Conservation (phyloP, 176 grass and related monocot species). For the Luzula sylvatica region DNA sequence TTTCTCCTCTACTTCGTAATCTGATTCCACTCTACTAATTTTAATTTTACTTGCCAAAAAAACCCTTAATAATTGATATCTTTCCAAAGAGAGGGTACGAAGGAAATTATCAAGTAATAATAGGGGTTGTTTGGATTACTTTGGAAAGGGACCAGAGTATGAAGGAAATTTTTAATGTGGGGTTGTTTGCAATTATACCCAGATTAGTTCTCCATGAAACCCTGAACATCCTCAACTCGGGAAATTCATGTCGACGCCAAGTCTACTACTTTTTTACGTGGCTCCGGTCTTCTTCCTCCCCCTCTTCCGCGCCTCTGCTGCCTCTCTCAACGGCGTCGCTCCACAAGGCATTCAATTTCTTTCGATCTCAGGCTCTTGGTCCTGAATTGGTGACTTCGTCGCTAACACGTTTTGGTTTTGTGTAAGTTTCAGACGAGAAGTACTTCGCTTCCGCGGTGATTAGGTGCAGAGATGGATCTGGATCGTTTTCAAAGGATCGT, state of each 20-base stretch:
- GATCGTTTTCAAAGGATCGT: constrained; percentile 50
- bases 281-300: constrained; percentile 33
- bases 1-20: too few species aligned
- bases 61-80: too few species aligned
- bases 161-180: too few species aligned
- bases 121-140: too few species aligned
- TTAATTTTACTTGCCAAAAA: too few species aligned
- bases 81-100: too few species aligned
- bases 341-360: constrained; percentile 24
- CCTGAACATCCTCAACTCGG: too few species aligned
- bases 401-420: not conserved
- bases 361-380: not conserved
- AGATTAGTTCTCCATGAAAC: too few species aligned
- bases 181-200: too few species aligned
- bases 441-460: constrained; percentile 66
- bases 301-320: constrained; percentile 25
- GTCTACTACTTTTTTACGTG: constrained; percentile 24
- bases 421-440: constrained; percentile 43
- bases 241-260: constrained; percentile 24
- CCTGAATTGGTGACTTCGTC: not conserved
- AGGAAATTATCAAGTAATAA: too few species aligned
- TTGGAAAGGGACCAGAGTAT: too few species aligned
- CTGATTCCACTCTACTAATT: too few species aligned
- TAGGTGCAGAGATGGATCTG: constrained; percentile 66
- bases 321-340: constrained; percentile 44